Percentiles rank a stretch among this genome's conserved stretches.
Conservation (phyloP, 2,329 filamentous ascomycete species). For the Monosporascus sp. region DNA sequence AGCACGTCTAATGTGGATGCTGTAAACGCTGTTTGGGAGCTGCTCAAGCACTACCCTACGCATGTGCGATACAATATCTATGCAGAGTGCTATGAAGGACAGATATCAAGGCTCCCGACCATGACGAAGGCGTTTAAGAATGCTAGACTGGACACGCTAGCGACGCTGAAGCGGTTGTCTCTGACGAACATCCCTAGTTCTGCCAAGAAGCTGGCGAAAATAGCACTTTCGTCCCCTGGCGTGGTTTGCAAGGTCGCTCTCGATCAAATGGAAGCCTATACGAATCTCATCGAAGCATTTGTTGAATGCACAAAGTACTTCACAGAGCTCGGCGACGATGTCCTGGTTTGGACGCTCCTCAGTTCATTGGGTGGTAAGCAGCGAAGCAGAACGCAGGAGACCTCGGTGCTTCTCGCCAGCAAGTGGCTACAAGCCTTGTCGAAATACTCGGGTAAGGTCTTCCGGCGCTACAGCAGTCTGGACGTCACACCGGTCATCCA, state of each 20-base stretch:
- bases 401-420: conserved; percentile 69
- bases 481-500: conserved; percentile 80
- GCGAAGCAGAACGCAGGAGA: conserved; percentile 56
- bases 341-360: conserved; percentile 87
- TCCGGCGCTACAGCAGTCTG: conserved; percentile 78
- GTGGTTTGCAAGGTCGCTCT: conserved; percentile 87
- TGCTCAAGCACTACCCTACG: conserved; percentile 74
- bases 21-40: conserved; percentile 79
- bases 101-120: conserved; percentile 68
- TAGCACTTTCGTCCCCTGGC: conserved; percentile 85
- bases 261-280: conserved; percentile 87
- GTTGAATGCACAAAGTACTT: conserved; percentile 95
- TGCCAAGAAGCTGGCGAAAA: conserved; percentile 83
- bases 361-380: conserved; percentile 60
- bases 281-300: conserved; percentile 89
- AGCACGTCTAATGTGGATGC: conserved; percentile 78
- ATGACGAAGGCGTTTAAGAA: conserved; percentile 74
- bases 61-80: conserved; percentile 82
- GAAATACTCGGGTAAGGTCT: conserved; percentile 85
- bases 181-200: conserved; percentile 81
- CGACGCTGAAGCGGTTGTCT: conserved; percentile 83
- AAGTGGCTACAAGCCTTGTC: conserved; percentile 88
- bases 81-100: conserved; percentile 83
- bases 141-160: conserved; percentile 72
- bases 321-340: conserved; percentile 86